Base-by-base conservation (phyloP, 2,329 filamentous ascomycete genomes). In the Blastomyces parvus region DNA sequence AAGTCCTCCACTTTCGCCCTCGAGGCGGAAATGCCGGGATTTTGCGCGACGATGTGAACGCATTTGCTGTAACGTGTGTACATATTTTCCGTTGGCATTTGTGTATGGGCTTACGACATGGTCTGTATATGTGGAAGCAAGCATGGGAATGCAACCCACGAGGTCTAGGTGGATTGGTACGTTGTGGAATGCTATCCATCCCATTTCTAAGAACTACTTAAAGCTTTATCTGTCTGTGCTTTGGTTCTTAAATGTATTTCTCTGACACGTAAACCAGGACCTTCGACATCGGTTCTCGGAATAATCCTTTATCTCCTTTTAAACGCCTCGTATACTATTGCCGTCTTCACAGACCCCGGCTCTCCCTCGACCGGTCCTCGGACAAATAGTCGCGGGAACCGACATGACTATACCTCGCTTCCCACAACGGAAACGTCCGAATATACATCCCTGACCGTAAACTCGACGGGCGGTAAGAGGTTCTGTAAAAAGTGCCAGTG, bases 401-500 rank as follows among this genome's bases (percentile, higher is more conserved):
- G 73, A 52, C 74, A 76, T 62, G 71, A 75, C 73, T 97, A 97
- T 78, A 89, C 86, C 73, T 86, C 88, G 57, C 82, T 97, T 55
- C 91, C 92, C 0, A 90, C 88, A n/a, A 82, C 85, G 65, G 86
- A 87, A 66, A 77, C 84, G 7, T 73, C 78, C n/a, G 74, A 79
- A 60, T 83, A 86, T 63, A 88, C 89, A 9, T 89, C 88, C 46
- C 89, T 96, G 71, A 97, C 93, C 1, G 94, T 97, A 72, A 99
- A 94, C 77, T 88, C 90, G 63, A 91, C 90, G 52, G 94, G 94
- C 70, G 89, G 89, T 70, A 79, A 89, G 61, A 86, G 94, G 62
- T 97, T 88, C 80, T 99, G 94, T 83, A 97, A 97, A 79, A 99
- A 99, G 79, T 99, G 94, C 76, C 90, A 95, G 78, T 88, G 88